Evolutionary conservation across 108 stramenopile species (phyloP), one percentile per base, ranked within the genome.

Genomic region (Stephanodiscus triporus): DNA sequence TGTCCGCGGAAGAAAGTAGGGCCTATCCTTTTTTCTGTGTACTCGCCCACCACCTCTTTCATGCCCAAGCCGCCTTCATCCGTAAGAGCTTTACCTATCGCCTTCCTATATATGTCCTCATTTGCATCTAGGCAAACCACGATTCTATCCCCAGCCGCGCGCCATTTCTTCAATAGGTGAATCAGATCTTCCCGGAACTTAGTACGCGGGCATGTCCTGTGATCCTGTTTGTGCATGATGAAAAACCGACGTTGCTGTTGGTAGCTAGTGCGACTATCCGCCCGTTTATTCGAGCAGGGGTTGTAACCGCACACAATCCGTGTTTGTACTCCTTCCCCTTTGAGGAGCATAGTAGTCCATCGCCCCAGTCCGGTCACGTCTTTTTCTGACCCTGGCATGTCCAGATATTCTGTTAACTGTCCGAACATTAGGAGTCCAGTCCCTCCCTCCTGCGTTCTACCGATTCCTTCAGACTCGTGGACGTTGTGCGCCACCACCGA

Each of bases 1-100:
- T 27, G 29, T 2, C 72, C 72, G 2, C 66, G 50, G 20, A 73
- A 73, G 47, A 24, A 66, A 9, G 72, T 73, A 16, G 64, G 53
- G 2, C 66, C 66, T 0, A 37, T 29, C 19, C 17, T 19, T 26
- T 73, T 67, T 0, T 53, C 51, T 6, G 72, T 73, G 26, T 22
- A 56, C 1, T 17, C 13, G 1, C 51, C 34, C 5, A 73, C 66
- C 1, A 29, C 64, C 29, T 73, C 72, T 22, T 11, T 51, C 66
- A 73, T 66, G 6, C 30, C 72, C 6, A 66, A 29, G 0, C 72
- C 66, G 0, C 54, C 55, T 1, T 9, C 16, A 0, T 56, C 26
- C 7, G 56, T 55, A 0, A 73, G 7, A 20, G 36, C 64, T 7
- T 56, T 36, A 4, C 66, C 64, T 11, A 73, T 38, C 0, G 65